phyloP scores from a whole-genome alignment of 176 grass and related monocot genomes.

The Oryza longistaminata region DNA sequence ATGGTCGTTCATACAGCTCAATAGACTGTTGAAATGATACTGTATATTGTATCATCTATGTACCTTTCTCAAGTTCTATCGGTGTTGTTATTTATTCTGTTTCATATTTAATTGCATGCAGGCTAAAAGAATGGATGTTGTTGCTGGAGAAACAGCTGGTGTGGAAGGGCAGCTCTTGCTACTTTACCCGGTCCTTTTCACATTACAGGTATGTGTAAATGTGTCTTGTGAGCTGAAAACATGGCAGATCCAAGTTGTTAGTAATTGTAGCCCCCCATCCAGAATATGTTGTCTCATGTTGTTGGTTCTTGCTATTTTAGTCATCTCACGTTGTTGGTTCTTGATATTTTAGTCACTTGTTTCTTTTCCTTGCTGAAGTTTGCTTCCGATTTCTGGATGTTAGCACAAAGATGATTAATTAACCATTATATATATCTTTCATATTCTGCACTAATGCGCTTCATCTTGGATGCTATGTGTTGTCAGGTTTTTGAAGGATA shows the following conservation, averaged over 20 bases:
- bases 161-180: slow-evolving; percentile 76
- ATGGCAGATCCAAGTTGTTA: not conserved
- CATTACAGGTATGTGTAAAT: slow-evolving; percentile 58
- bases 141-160: slow-evolving; percentile 77
- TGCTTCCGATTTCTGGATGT: not conserved
- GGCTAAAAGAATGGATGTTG: slow-evolving; percentile 93
- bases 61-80: not conserved
- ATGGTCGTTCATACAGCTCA: not conserved
- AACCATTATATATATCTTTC: not conserved
- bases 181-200: slow-evolving; percentile 74
- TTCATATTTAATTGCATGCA: slow-evolving; percentile 27
- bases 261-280: not conserved
- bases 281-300: not conserved
- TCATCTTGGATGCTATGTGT: slow-evolving; percentile 26
- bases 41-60: not conserved
- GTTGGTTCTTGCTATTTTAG: no score
- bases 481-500: slow-evolving; percentile 76
- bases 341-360: slow-evolving; percentile 9
- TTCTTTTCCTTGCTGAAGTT: not conserved
- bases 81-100: not conserved
- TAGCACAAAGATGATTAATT: not conserved
- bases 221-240: not conserved
- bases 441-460: not conserved
- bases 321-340: not conserved
- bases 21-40: not conserved